phyloP scores from a whole-genome alignment of 2,329 filamentous ascomycete genomes.

The Mariannaea elegans region DNA sequence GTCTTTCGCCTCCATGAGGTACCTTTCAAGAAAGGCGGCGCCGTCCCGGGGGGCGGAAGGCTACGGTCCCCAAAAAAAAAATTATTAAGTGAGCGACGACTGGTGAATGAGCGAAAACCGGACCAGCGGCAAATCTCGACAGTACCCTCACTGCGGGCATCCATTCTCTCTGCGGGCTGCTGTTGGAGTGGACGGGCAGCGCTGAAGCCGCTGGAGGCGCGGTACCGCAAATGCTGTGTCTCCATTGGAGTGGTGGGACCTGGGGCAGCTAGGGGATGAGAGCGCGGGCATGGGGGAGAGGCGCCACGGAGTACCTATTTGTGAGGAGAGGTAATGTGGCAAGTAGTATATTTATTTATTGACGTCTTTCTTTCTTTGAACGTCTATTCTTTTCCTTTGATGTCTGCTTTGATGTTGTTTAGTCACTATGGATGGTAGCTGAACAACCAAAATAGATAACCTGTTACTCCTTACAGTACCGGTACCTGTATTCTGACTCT shows the following conservation, averaged over 20 bases:
- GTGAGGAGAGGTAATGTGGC: not conserved
- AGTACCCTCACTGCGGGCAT: not conserved
- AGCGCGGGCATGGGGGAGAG: not conserved
- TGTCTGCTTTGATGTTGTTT: not conserved
- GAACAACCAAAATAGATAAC: not conserved
- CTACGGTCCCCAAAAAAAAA: constrained; percentile 5
- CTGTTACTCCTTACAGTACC: too few relatives aligned
- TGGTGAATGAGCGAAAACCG: constrained; percentile 32
- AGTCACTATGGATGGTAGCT: not conserved
- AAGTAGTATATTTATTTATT: not conserved
- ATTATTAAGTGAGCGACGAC: not conserved
- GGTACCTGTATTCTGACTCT: not conserved
- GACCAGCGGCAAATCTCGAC: constrained; percentile 29
- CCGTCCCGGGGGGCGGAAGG: constrained; percentile 9
- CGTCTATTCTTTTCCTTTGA: not conserved
- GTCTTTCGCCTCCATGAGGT: not conserved
- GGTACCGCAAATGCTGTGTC: constrained; percentile 15
- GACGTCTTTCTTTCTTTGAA: not conserved
- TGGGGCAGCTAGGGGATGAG: not conserved
- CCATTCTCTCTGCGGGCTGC: not conserved
- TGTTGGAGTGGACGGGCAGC: constrained; percentile 20
- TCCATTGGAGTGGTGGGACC: constrained; percentile 7
- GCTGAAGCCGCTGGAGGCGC: constrained; percentile 35
- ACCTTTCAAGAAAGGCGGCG: not conserved
- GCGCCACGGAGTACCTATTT: constrained; percentile 6